Base-by-base conservation (phyloP, 1,284 basidiomycete genomes). In the Flammula alnicola region DNA sequence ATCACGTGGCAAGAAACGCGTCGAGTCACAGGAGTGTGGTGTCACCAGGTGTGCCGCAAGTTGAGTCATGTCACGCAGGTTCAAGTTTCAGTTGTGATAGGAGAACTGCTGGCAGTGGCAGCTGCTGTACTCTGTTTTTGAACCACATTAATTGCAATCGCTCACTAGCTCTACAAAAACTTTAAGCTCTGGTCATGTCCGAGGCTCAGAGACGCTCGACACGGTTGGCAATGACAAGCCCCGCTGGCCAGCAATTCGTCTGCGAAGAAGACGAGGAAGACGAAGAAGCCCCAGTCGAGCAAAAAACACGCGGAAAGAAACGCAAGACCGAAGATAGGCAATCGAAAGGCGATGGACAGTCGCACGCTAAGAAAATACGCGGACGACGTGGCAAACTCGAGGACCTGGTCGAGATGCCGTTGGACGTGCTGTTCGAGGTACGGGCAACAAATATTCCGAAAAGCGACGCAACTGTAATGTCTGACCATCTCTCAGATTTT, bases 391-490 rank as follows among this genome's bases (percentile, higher is more conserved):
- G 56, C 16, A 27, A 45, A 8, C 35, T 58, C 12, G 35, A 51
- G 26, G 19, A 32, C 6, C 14, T 54, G 23, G 23, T 31, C 12
- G 47, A 54, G 12, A 46, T 49, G 43, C 58, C 58, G 6, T 30
- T 53, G 22, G 55, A 61, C 35, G 42, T 56, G 10, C 29, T 58
- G 11, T 50, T 47, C 22, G 56, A 62, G 54, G 60, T 58, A n/a
- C 16, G 31, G n/a, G n/a, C n/a, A n/a, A n/a, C n/a, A n/a, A n/a
- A n/a, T n/a, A n/a, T n/a, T n/a, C n/a, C n/a, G n/a, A n/a, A n/a
- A n/a, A n/a, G n/a, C n/a, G n/a, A n/a, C n/a, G n/a, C n/a, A n/a
- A n/a, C n/a, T n/a, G n/a, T 20, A 20, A 9, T n/a, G 11, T 17
- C 11, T 14, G 4, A 11, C 1, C 11, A 26, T 14, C 17, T 16